Base-by-base conservation (phyloP, 2,329 filamentous ascomycete species). In the Verticillium klebahnii region DNA sequence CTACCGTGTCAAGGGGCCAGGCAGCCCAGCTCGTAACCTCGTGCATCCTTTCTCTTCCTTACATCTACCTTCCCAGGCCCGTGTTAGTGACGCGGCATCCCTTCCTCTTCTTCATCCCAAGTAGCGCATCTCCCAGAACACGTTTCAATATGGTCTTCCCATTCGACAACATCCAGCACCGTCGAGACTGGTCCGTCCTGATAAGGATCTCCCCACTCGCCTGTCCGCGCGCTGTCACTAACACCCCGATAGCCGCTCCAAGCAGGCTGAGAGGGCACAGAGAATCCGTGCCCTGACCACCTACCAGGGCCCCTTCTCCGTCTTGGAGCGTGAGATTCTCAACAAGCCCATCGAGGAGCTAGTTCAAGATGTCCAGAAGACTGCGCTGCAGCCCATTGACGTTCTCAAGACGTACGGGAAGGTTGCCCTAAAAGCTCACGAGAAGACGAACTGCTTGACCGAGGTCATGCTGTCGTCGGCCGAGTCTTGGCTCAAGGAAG, bases 351-450 rank as follows among this genome's bases (percentile, higher is more conserved):
- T 97, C 63, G 86, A 89, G 66, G 82, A 90, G 62, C 85, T 97
- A 3, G 93, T 97, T 6, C 77, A 87, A 64, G 85, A 89, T 77
- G 90, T 97, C 3, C 91, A 94, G 36, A 83, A 85, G n/a, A 84
- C 87, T 55, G 76, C 80, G 60, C 79, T 87, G 57, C 82, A 84
- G 14, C 88, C 93, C 0, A 73, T 89, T 29, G 87, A 92, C 64
- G 85, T 97, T 56, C 85, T 97, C n/a, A 86, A 82, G 63, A 87
- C 92, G 12, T 98, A 97, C 73, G 90, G 90, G 69, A 97, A 96
- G 75, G 88, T 94, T 23, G 90, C 93, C 0, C 73, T 96, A 59
- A 89, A 88, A 70, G 93, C 92, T 1, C 94, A 97, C 39, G 83
- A 89, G 65, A 89, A 89, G 76, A 97, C 93, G 2, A 97, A 97